Evolutionary conservation across 495 filamentous ascomycete genomes (phyloP).

Genomic region (Eremomyces bilateralis): DNA sequence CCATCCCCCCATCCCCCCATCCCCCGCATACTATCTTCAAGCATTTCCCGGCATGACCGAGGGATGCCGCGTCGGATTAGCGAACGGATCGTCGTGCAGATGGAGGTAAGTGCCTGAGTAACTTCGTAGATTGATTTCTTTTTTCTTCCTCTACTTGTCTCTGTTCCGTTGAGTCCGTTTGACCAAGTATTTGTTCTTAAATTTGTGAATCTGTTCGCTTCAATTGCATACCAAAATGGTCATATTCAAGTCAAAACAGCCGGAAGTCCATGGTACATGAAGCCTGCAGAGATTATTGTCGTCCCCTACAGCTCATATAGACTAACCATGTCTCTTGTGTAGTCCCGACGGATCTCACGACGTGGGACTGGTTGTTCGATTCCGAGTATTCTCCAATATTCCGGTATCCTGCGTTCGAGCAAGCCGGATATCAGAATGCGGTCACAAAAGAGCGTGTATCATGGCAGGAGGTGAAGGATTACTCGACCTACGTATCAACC

Average conservation of each 20-base stretch:
- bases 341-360: conserved; percentile 31
- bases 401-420: conserved; percentile 13
- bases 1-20: not conserved
- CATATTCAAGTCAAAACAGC: conserved; percentile 21
- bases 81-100: too few relatives aligned
- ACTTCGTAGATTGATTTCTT: too few relatives aligned
- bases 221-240: too few relatives aligned
- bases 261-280: conserved; percentile 18
- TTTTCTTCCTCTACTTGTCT: too few relatives aligned
- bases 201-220: too few relatives aligned
- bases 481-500: conserved; percentile 32
- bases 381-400: conserved; percentile 25
- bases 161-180: too few relatives aligned
- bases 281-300: not conserved
- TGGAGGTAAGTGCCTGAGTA: too few relatives aligned
- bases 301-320: not conserved
- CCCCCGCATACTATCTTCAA: not conserved
- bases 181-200: too few relatives aligned
- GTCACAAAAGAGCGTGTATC: conserved; percentile 32
- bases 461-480: conserved; percentile 27
- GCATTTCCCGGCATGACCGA: not conserved
- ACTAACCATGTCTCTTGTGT: conserved; percentile 2
- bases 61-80: too few relatives aligned
- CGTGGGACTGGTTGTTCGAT: conserved; percentile 41
- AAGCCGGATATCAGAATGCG: conserved; percentile 32